These are phyloP conservation scores for Nyctanthes arbortristis DNA, from an alignment of 257 asterid species.

Conservation along the genomic window DNA sequence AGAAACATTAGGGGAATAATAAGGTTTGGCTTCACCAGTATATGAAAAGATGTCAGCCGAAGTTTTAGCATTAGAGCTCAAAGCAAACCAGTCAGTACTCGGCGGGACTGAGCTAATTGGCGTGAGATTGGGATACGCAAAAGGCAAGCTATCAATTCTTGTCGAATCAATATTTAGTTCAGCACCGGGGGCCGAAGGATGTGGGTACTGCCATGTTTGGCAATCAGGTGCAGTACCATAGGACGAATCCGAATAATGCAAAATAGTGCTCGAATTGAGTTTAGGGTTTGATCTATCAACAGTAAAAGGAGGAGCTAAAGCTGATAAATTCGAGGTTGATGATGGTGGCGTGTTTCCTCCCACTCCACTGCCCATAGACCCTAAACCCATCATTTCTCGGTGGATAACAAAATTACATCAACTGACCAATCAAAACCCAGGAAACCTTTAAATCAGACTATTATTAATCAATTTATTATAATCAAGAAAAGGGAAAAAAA, in stretches of 20 bases:
- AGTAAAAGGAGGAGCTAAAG: constrained; percentile 96
- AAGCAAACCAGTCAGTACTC: constrained; percentile 45
- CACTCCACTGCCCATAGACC: constrained; percentile 46
- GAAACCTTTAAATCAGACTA: constrained; percentile 16
- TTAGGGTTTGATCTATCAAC: constrained; percentile 69
- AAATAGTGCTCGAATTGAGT: constrained; percentile 42
- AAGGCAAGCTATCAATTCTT: constrained; percentile 36
- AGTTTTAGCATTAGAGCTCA: constrained; percentile 31
- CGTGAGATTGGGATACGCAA: constrained; percentile 31
- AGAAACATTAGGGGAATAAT: constrained; percentile 47
- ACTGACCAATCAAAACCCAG: constrained; percentile 42
- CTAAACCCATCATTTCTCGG: constrained; percentile 65
- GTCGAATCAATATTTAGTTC: constrained; percentile 46
- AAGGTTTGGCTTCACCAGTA: constrained; percentile 48
- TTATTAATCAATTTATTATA: background rate
- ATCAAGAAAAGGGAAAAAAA: background rate
- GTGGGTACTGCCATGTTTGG: constrained; percentile 54
- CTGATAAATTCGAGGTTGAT: constrained; percentile 75
- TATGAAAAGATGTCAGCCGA: constrained; percentile 30
- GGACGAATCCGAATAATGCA: constrained; percentile 44
- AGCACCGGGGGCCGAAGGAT: constrained; percentile 47
- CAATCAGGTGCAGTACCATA: constrained; percentile 41
- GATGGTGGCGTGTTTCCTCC: constrained; percentile 62
- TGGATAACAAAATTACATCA: constrained; percentile 16
- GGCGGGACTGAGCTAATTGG: constrained; percentile 35